phyloP scores from a whole-genome alignment of 1,139 yeast species.

The Pichia sp. region DNA sequence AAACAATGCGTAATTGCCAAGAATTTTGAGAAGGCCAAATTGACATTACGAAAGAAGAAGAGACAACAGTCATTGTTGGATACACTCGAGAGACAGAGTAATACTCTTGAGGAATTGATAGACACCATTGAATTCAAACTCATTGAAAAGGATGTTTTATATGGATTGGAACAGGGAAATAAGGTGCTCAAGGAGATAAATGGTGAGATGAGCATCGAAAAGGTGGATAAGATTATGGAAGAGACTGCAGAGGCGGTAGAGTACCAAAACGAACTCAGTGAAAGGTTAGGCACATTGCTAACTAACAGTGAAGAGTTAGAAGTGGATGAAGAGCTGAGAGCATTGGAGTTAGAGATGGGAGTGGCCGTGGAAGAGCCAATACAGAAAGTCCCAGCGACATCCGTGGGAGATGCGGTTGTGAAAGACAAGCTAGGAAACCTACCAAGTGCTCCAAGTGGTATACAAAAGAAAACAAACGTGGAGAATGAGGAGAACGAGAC shows the following conservation, averaged over 20 bases:
- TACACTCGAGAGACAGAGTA: conserved; percentile 71
- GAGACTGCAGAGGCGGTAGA: conserved; percentile 76
- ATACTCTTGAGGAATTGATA: conserved; percentile 65
- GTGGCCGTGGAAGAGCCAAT: conserved; percentile 1
- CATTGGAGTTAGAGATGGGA: conserved; percentile 39
- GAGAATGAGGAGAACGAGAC: conserved; percentile 14
- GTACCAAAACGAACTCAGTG: conserved; percentile 57
- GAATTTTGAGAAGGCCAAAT: conserved; percentile 53
- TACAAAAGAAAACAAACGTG: conserved; percentile 20
- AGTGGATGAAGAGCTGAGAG: conserved; percentile 56
- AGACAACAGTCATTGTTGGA: conserved; percentile 66
- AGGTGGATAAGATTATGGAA: conserved; percentile 78
- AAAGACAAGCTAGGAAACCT: conserved; percentile 8
- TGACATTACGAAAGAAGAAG: conserved; percentile 69
- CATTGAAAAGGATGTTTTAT: conserved; percentile 77
- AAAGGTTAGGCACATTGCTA: conserved; percentile 37
- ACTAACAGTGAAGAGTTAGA: conserved; percentile 55
- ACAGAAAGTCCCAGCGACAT: not conserved
- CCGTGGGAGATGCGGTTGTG: not conserved
- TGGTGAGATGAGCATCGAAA: conserved; percentile 67
- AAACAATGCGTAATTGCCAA: conserved; percentile 47
- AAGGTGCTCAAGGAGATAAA: conserved; percentile 66
- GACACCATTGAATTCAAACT: conserved; percentile 81
- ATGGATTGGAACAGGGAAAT: conserved; percentile 77
- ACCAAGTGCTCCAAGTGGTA: conserved; percentile 26